Conservation (phyloP, 208 protist genomes). For the Strigomonas culicis region DNA sequence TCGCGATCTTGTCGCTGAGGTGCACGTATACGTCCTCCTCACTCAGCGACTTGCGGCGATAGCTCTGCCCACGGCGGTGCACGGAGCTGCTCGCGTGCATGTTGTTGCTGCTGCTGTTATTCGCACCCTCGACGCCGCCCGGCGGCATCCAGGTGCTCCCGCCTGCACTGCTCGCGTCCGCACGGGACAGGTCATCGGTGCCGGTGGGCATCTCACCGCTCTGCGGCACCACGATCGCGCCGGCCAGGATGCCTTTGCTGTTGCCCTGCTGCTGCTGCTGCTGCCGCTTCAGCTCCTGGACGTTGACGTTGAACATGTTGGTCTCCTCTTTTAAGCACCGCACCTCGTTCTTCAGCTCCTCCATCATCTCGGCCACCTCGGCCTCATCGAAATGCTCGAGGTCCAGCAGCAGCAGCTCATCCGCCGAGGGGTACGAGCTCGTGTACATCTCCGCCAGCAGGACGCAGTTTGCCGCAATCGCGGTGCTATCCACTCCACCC, state of each 20-base stretch:
- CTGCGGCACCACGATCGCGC: too few relatives aligned
- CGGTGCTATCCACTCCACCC: conserved; percentile 7
- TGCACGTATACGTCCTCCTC: conserved; percentile 39
- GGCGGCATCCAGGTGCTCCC: too few relatives aligned
- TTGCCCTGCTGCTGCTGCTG: conserved; percentile 3
- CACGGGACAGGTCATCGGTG: too few relatives aligned
- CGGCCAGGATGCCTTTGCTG: too few relatives aligned
- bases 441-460: conserved; percentile 68
- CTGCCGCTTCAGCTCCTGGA: conserved; percentile 28
- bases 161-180: neutral
- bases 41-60: conserved; percentile 39
- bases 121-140: neutral
- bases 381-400: conserved; percentile 23
- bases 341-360: conserved; percentile 67
- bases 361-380: conserved; percentile 44
- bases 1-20: conserved; percentile 67
- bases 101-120: neutral
- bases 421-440: conserved; percentile 43
- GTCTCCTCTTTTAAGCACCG: conserved; percentile 62
- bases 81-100: neutral
- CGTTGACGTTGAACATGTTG: conserved; percentile 34
- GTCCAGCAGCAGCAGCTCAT: conserved; percentile 37
- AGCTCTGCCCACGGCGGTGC: conserved; percentile 35
- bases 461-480: conserved; percentile 26
- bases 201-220: neutral